Conservation (phyloP, 768 basidiomycete genomes). For the Sporobolomyces roseus region DNA sequence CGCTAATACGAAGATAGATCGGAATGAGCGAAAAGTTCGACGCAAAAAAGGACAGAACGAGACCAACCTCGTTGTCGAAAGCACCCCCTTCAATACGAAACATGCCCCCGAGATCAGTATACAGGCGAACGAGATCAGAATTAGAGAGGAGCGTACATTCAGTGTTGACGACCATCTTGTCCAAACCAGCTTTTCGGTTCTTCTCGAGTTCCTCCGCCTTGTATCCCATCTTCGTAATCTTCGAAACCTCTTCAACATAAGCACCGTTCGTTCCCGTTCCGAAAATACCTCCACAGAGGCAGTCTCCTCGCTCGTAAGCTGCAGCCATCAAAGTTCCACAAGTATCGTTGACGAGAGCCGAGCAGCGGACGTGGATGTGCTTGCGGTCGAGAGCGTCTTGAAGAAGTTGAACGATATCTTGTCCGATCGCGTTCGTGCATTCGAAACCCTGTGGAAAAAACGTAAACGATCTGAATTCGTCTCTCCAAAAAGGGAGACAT, state of each 20-base stretch:
- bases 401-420: slow-evolving; percentile 81
- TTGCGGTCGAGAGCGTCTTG: slow-evolving; percentile 90
- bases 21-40: background rate
- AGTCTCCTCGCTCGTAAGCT: slow-evolving; percentile 88
- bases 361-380: slow-evolving; percentile 84
- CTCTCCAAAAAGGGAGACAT: no score
- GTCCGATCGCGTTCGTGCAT: slow-evolving; percentile 82
- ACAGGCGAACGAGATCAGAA: background rate
- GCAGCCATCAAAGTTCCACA: slow-evolving; percentile 90
- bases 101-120: background rate
- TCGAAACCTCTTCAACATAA: slow-evolving; percentile 81
- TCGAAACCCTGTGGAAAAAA: slow-evolving; percentile 73
- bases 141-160: slow-evolving; percentile 58
- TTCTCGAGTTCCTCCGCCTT: slow-evolving; percentile 53
- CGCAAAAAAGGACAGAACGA: no score
- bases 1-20: slow-evolving; percentile 54
- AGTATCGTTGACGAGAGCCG: slow-evolving; percentile 92
- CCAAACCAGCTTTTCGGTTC: slow-evolving; percentile 47
- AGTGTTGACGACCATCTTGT: slow-evolving; percentile 87
- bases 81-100: slow-evolving; percentile 60
- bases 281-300: slow-evolving; percentile 80
- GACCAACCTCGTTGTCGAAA: slow-evolving; percentile 90
- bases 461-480: no score
- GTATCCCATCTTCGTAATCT: slow-evolving; percentile 71
- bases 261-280: slow-evolving; percentile 99